Base-by-base conservation (phyloP, 306 rosid genomes). In the Luffa aegyptiaca region DNA sequence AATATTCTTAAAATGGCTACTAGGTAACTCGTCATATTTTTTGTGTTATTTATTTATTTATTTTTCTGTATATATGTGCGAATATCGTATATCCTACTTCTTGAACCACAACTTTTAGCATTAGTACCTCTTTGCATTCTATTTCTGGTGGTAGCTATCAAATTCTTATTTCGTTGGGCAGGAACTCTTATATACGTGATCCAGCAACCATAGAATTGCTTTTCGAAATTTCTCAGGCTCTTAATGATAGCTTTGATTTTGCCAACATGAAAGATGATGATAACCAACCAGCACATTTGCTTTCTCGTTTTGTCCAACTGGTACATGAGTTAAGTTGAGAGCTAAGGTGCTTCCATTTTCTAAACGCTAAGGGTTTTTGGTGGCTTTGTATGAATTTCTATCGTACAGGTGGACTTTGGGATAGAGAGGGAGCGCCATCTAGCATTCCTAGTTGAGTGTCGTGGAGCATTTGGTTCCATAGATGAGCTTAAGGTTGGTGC, bases 371-470 rank as follows among this genome's bases (percentile, higher is more conserved):
- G 36, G 66, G 59, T 20, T 51, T 21, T 53, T 55, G 36, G 51
- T 68, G 35, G 70, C 5, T 71, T 46, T 82, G 81, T 61, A 75
- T 61, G 70, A 6, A 75, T 51, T 83, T 76, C 59, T 77, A 80
- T 55, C 64, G 69, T 65, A 86, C 76, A 92, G 98, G 97, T 94
- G 81, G 93, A 92, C 83, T 91, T 85, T 85, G 95, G 93, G 68
- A 56, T 79, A 78, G 97, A 88, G 84, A 68, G 89, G 85, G 98
- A 94, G 84, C 82, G 75, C 63, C 97, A 94, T 79, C 85, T 94
- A 72, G 85, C 91, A 78, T 94, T 94, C 89, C 82, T 94, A 79
- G 90, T 90, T 86, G 92, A 94, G 87, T 94, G 97, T 26, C 93
- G 98, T 62, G 93, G 93, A 82, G 89, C 92, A 75, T 92, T 94